phyloP scores from a whole-genome alignment of 306 rosid genomes.

The Inga oerstediana region DNA sequence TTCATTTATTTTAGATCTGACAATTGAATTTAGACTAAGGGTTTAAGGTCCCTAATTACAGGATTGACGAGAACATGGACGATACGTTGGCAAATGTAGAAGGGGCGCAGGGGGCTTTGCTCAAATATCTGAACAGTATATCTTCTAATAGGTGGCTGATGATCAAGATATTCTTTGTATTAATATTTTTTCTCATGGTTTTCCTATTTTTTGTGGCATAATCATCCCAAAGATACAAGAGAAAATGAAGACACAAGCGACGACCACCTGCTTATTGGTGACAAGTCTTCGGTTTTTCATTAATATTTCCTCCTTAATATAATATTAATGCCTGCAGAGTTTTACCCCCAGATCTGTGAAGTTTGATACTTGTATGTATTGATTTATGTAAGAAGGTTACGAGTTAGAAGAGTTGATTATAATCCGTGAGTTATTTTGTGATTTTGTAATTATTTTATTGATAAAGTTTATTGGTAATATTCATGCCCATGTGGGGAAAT shows the following conservation, averaged over 20 bases:
- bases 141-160: conserved; percentile 99
- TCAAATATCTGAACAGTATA: conserved; percentile 93
- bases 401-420: conserved; percentile 28
- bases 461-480: neutral
- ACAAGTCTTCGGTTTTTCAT: conserved; percentile 36
- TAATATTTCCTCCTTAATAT: conserved; percentile 27
- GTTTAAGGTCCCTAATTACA: conserved; percentile 36
- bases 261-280: conserved; percentile 39
- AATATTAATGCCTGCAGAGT: conserved; percentile 35
- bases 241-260: conserved; percentile 41
- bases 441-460: neutral
- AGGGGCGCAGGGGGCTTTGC: conserved; percentile 92
- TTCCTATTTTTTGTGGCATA: conserved; percentile 99
- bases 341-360: conserved; percentile 37
- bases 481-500: neutral
- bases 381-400: conserved; percentile 40
- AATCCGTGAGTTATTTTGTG: conserved; percentile 15
- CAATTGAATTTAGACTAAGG: conserved; percentile 23
- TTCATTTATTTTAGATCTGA: neutral
- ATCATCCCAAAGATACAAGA: conserved; percentile 38
- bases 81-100: conserved; percentile 90
- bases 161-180: conserved; percentile 99
- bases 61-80: conserved; percentile 98
- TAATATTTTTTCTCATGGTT: conserved; percentile 92
- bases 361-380: conserved; percentile 49